These are phyloP conservation scores for Inga laurina DNA, from an alignment of 306 rosid species.

Conservation along the genomic window DNA sequence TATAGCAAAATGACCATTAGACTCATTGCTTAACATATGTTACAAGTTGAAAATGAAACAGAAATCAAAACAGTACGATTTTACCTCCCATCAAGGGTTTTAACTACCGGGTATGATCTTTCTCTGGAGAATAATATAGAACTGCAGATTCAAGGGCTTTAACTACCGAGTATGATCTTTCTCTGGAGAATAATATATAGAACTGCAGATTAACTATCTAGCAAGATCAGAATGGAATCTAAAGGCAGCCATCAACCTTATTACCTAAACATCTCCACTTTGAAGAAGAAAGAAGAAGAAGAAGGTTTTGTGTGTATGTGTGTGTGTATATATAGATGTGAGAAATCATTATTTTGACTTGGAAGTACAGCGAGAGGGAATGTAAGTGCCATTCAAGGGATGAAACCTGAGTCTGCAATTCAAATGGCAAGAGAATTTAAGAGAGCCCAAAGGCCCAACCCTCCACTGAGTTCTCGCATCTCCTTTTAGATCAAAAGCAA, in stretches of 20 bases:
- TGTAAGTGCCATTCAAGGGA: slow-evolving; percentile 57
- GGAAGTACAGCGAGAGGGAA: slow-evolving; percentile 57
- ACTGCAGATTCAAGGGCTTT: not conserved
- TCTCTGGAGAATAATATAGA: not conserved
- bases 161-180: not conserved
- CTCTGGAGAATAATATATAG: not conserved
- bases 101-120: not conserved
- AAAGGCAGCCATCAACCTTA: slow-evolving; percentile 5
- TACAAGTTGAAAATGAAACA: too few relatives aligned
- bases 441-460: slow-evolving; percentile 62
- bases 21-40: too few relatives aligned
- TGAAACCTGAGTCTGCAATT: slow-evolving; percentile 65
- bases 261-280: slow-evolving; percentile 18
- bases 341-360: slow-evolving; percentile 56
- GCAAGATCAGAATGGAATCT: slow-evolving; percentile 5
- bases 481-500: slow-evolving; percentile 62
- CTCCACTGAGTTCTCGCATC: slow-evolving; percentile 62
- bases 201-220: slow-evolving; percentile 2
- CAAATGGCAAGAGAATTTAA: slow-evolving; percentile 54
- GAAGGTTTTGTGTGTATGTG: not conserved
- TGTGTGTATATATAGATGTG: not conserved
- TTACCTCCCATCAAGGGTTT: too few relatives aligned
- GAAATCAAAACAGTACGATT: too few relatives aligned
- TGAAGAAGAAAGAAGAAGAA: not conserved
- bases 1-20: too few relatives aligned